These are phyloP conservation scores for Daldinia caldariorum DNA, from an alignment of 495 filamentous ascomycete genomes.

Conservation along the genomic window DNA sequence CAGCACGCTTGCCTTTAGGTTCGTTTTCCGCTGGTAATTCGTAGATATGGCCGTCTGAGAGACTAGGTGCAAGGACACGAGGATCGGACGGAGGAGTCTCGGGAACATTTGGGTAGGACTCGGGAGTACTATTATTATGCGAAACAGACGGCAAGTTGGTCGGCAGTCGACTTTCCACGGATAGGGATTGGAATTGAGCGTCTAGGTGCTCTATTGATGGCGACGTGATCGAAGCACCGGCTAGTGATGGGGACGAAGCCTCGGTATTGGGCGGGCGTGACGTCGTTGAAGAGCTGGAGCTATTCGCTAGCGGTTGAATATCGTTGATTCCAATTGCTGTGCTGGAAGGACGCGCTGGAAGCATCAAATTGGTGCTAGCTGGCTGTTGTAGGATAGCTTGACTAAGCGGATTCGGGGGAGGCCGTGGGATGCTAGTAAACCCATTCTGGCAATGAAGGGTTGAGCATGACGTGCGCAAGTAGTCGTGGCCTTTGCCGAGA, in stretches of 20 bases:
- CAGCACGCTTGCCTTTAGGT: neutral
- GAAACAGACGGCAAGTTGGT: neutral
- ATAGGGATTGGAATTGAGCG: slow-evolving; percentile 14
- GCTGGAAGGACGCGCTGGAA: neutral
- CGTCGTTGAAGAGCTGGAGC: neutral
- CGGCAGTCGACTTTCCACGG: neutral
- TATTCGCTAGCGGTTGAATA: neutral
- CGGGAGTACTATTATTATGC: neutral
- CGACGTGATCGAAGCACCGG: neutral
- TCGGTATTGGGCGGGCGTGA: neutral
- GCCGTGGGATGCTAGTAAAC: slow-evolving; percentile 30
- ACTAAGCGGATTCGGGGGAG: slow-evolving; percentile 16
- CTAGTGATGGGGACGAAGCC: neutral
- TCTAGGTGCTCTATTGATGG: neutral
- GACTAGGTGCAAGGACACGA: neutral
- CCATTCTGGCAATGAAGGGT: slow-evolving; percentile 6
- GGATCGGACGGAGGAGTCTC: neutral
- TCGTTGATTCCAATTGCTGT: neutral
- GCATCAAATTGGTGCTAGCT: neutral
- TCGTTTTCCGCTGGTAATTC: neutral
- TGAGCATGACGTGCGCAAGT: slow-evolving; percentile 1
- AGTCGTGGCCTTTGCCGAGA: neutral
- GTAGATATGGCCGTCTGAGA: neutral
- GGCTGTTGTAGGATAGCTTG: slow-evolving; percentile 3
- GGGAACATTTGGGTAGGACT: neutral